Conservation (phyloP, 2,329 filamentous ascomycete species). For the Fonsecaea multimorphosa region DNA sequence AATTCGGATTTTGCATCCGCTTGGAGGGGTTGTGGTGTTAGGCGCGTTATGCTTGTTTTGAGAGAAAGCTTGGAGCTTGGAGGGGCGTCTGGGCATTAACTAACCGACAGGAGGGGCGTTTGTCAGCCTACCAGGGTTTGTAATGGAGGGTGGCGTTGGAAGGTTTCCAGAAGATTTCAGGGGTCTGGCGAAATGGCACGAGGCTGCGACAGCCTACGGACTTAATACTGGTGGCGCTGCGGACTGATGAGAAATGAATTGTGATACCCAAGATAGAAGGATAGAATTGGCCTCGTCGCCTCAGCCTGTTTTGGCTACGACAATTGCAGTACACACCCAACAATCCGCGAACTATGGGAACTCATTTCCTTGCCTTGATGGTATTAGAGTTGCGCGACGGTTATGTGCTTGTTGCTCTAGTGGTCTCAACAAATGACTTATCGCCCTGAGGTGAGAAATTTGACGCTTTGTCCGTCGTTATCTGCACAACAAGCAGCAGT, state of each 20-base stretch:
- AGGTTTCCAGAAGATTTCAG: constrained; percentile 20
- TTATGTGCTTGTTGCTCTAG: neutral
- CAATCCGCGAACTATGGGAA: neutral
- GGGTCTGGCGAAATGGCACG: constrained; percentile 4
- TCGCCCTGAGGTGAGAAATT: neutral
- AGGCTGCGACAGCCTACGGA: constrained; percentile 18
- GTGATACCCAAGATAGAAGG: constrained; percentile 19
- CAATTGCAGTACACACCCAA: neutral
- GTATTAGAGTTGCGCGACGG: neutral
- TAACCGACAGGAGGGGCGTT: constrained; percentile 8
- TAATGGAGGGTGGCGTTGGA: constrained; percentile 25
- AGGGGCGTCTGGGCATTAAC: neutral
- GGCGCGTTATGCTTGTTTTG: constrained; percentile 11
- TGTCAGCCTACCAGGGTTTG: constrained; percentile 21
- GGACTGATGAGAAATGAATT: constrained; percentile 1
- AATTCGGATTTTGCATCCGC: neutral
- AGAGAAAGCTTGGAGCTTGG: constrained; percentile 2
- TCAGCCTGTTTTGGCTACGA: neutral
- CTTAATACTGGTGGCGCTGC: neutral
- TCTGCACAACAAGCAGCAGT: neutral
- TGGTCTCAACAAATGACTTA: neutral
- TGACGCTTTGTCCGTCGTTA: neutral
- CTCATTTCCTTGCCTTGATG: neutral
- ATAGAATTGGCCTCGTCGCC: constrained; percentile 13
- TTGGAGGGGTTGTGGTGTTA: constrained; percentile 8